These are phyloP conservation scores for Dactylellina parvicollis DNA, from an alignment of 2,329 filamentous ascomycete species.

Conservation along the genomic window DNA sequence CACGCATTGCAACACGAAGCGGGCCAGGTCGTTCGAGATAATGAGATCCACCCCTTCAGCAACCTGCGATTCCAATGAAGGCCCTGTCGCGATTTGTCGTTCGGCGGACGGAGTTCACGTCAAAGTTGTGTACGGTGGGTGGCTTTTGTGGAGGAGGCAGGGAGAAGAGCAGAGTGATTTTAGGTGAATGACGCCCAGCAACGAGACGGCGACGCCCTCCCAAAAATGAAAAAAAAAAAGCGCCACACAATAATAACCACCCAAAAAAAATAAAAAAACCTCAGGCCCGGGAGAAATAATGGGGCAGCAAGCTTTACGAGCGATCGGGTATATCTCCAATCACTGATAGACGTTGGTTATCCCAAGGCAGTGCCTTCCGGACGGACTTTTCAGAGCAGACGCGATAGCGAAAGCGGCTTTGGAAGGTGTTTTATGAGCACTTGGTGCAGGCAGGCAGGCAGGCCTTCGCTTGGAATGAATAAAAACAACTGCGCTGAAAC, in stretches of 20 bases:
- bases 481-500: constrained; percentile 40
- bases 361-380: constrained; percentile 5
- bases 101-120: constrained; percentile 5
- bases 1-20: constrained; percentile 51
- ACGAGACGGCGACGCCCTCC: constrained; percentile 46
- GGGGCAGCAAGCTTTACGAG: constrained; percentile 18
- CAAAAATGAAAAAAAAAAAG: constrained; percentile 34
- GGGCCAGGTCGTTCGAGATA: constrained; percentile 15
- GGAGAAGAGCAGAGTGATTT: constrained; percentile 24
- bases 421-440: constrained; percentile 21
- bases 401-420: constrained; percentile 26
- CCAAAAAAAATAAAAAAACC: constrained; percentile 13
- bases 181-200: constrained; percentile 45
- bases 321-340: constrained; percentile 32
- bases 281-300: constrained; percentile 10
- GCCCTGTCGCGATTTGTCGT: constrained; percentile 15
- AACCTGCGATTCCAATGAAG: constrained; percentile 14
- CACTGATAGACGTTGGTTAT: constrained; percentile 20
- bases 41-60: constrained; percentile 44
- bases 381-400: constrained; percentile 12
- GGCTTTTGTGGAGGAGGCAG: constrained; percentile 17
- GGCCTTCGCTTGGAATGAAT: constrained; percentile 23
- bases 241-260: constrained; percentile 45
- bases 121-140: constrained; percentile 10
- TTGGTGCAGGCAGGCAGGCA: not conserved